Evolutionary conservation across 306 rosid genomes (phyloP).

Genomic region (Canavalia gladiata): DNA sequence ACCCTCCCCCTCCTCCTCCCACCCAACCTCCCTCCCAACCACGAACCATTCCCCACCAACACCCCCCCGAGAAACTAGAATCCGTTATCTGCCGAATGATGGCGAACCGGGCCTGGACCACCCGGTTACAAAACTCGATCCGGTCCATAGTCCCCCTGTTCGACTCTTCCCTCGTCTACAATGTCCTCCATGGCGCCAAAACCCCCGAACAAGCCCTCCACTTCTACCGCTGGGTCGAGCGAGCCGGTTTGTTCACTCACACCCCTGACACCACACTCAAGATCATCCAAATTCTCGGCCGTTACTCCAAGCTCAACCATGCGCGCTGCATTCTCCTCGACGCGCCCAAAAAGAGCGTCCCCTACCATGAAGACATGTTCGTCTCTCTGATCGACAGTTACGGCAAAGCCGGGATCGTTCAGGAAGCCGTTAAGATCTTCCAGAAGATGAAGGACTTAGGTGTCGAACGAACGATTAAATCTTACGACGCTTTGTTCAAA

Average conservation of each 20-base stretch:
- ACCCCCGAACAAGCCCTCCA: constrained; percentile 79
- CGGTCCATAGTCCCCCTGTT: constrained; percentile 70
- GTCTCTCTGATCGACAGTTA: constrained; percentile 76
- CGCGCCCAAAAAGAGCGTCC: constrained; percentile 60
- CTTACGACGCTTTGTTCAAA: constrained; percentile 81
- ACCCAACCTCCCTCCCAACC: not conserved
- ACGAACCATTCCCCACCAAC: not conserved
- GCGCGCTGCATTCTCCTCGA: constrained; percentile 84
- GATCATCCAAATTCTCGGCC: constrained; percentile 78
- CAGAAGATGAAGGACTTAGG: constrained; percentile 80
- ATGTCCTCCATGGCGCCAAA: constrained; percentile 73
- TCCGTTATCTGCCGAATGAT: constrained; percentile 73
- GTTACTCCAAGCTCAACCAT: constrained; percentile 81
- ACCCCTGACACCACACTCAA: constrained; percentile 80
- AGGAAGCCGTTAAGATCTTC: constrained; percentile 86
- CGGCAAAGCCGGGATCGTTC: constrained; percentile 86
- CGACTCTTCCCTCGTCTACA: constrained; percentile 74
- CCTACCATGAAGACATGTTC: constrained; percentile 75
- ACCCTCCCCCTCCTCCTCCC: not conserved
- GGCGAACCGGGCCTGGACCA: constrained; percentile 93
- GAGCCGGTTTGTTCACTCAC: constrained; percentile 71
- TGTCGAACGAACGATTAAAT: constrained; percentile 63
- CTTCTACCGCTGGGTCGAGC: constrained; percentile 92
- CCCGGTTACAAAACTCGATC: constrained; percentile 86
- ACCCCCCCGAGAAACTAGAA: constrained; percentile 56